Evolutionary conservation across 2,329 filamentous ascomycete genomes (phyloP), one percentile per base, ranked within the genome.

Genomic region (Boeremia exigua): DNA sequence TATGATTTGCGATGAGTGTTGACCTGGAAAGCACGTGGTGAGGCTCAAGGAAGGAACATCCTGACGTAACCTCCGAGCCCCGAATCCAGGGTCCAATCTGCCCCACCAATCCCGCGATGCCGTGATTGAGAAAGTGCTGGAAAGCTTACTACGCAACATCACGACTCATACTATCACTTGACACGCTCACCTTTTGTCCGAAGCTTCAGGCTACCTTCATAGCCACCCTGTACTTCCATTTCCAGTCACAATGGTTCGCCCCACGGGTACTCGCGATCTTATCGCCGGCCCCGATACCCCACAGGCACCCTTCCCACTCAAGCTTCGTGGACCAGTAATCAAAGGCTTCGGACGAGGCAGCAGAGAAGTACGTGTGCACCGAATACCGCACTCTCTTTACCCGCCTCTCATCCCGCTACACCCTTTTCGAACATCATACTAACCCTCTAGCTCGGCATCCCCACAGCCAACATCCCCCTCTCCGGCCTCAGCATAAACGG

Each of bases 341-440:
- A 89, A 91, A 68, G 95, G 95, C 30, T 98, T 98, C 75, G 94
- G 95, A 37, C 86, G 95, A 57, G 95, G 95, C 14, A 96, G 91
- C 69, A 96, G 92, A 80, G 93, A 97, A 79, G 91, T 93, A 74
- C 56, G 78, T 23, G 56, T 14, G n/a, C 44, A 9, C 11, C 9
- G 2, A 9, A 10, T 2, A 37, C 17, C 7, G 7, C 10, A 17
- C 5, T 23, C 19, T 5, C 19, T 23, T 23, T 23, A 37, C 29
- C 15, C 25, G 40, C 23, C 44, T 10, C 17, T 28, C 28, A 32
- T 12, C 46, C 23, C 39, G 45, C 33, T 4, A 1, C 6, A 36
- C 25, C 9, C 27, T 8, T 23, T 2, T 9, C 15, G 8, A n/a
- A n/a, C 15, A 23, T 9, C 12, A 25, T 11, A 11, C 39, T 48